Evolutionary conservation across 2,329 filamentous ascomycete species (phyloP), one percentile per base, ranked within the genome.

Genomic region (Sarocladiaceae sp.): DNA sequence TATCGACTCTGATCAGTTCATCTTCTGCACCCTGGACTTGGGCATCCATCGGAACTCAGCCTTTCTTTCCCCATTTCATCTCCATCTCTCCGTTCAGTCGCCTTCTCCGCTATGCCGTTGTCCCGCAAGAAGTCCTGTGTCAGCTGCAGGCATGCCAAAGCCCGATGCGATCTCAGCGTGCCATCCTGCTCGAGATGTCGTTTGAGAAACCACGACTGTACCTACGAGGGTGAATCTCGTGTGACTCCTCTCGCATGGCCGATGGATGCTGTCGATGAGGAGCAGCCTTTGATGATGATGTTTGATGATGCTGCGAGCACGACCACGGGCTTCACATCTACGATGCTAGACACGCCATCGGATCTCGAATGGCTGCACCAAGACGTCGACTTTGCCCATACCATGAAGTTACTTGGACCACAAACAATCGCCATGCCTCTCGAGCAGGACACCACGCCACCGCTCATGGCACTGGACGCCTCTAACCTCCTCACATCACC

Each of bases 51-150:
- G 29, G 29, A 33, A 33, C 29, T 33, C 29, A n/a, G n/a, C n/a
- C n/a, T n/a, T n/a, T n/a, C n/a, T n/a, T 33, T 37, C 35, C 29
- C 42, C 42, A 31, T 47, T 23, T 47, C 23, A 31, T 11, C 42
- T 47, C 26, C 42, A 6, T 5, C 28, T 10, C 42, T 28, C 4
- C 23, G 28, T 11, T 42, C 37, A 10, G 23, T 15, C 15, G 10
- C 22, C 4, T 7, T 17, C 12, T 22, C 11, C 11, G 20, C 17
- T 2, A 58, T 58, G 56, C 57, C 55, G 2, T 26, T 58, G 17
- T 55, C 55, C 8, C 49, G 57, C 10, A 54, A 56, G 23, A 58
- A 54, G 35, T 53, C 57, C n/a, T 58, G 57, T 23, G 39, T 36
- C n/a, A 52, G 42, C 12, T 58, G 57, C 53, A 40, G 57, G 10